phyloP scores from a whole-genome alignment of 2,329 filamentous ascomycete species.

The Diaporthe caulivora region DNA sequence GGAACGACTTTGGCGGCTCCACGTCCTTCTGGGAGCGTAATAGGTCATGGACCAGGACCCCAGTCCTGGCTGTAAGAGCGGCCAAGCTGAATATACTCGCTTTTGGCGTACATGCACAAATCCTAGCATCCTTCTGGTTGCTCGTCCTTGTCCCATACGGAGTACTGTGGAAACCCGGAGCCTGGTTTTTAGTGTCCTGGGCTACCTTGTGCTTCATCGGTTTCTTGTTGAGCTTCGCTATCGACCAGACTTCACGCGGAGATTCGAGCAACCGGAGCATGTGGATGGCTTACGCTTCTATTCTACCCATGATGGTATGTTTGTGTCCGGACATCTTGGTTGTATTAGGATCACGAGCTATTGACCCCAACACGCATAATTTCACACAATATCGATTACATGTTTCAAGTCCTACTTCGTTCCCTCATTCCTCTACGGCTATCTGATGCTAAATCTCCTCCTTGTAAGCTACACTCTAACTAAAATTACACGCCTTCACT shows the following conservation, averaged over 20 bases:
- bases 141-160: neutral
- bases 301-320: neutral
- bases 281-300: neutral
- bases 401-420: neutral
- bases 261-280: neutral
- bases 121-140: neutral
- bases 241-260: neutral
- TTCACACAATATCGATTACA: neutral
- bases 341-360: neutral
- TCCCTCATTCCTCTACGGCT: neutral
- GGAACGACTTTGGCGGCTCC: neutral
- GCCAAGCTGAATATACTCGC: neutral
- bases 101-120: neutral
- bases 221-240: neutral
- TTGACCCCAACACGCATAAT: neutral
- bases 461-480: neutral
- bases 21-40: neutral
- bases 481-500: neutral
- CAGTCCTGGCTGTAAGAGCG: neutral
- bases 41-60: neutral
- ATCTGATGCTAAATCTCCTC: neutral
- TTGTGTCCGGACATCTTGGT: neutral
- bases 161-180: neutral
- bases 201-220: neutral
- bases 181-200: neutral